Base-by-base conservation (phyloP, 2,329 filamentous ascomycete genomes). In the Botrytis galanthina region DNA sequence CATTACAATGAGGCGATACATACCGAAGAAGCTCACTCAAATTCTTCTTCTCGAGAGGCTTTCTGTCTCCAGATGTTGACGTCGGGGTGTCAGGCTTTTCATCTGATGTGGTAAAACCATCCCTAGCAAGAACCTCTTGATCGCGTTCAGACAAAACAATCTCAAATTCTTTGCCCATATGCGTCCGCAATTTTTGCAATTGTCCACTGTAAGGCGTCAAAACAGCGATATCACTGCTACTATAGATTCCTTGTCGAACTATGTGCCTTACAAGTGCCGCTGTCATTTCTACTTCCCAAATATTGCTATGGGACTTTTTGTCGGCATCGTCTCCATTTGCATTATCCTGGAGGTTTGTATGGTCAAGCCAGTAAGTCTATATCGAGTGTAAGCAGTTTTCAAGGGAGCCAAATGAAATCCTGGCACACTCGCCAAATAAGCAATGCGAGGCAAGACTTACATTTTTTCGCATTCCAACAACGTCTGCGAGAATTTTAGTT, bases 141-240 rank as follows among this genome's bases (percentile, higher is more conserved):
- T 82, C 80, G 12, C 75, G 76, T 61, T 80, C 80, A 59, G 80
- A 80, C 2, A 82, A 72, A 9, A 82, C 73, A 51, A 82, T 78
- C 44, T 81, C 79, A 68, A 81, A 80, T 37, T 79, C 77, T 9
- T 61, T 76, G 10, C 74, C 70, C 54, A 82, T 71, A 32, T 77
- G 76, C 16, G 29, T 32, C 12, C 75, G 73, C 9, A 80, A 54
- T 32, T 76, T 78, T 59, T 86, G 83, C 3, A 89, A 80, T 74
- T 92, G 89, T 0, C 88, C 89, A 0, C 85, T 80, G 74, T 92
- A 92, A 0, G 89, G 90, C 0, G 92, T 94, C 9, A 95, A 79
- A 0, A 95, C 88, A 0, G 91, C 91, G 73, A 95, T 92, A 2
- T 94, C 89, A 0, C 83, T 84, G 0, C 82, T 81, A 0, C 79